A percentile compares a stretch with the other conserved stretches of the same genome.
phyloP scores from a whole-genome alignment of 169 alveolate species.

The Plasmodium berghei region DNA sequence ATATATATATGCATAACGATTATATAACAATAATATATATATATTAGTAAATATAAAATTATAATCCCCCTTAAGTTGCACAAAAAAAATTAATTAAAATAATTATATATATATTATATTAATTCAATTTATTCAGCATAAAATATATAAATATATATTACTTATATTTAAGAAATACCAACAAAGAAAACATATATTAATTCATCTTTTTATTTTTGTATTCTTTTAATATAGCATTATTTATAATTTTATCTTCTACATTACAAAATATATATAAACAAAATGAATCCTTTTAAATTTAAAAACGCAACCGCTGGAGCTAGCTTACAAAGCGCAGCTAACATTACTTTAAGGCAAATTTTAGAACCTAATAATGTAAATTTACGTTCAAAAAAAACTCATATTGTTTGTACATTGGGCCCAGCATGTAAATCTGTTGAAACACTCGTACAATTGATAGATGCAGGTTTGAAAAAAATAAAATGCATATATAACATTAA shows the following conservation, averaged over 20 bases:
- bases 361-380: conserved; percentile 78
- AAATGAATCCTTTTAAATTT: conserved; percentile 51
- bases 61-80: no score
- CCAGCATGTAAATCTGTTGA: conserved; percentile 96
- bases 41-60: no score
- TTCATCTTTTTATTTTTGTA: not conserved
- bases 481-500: not conserved
- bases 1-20: no score
- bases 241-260: not conserved
- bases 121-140: no score
- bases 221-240: not conserved
- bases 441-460: conserved; percentile 91
- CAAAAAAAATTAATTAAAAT: no score
- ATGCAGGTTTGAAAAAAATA: conserved; percentile 79
- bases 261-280: not conserved
- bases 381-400: conserved; percentile 91
- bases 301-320: conserved; percentile 32
- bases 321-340: conserved; percentile 67
- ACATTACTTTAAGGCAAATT: conserved; percentile 75
- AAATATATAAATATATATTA: no score
- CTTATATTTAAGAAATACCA: no score
- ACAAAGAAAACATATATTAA: no score
- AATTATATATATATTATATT: no score
- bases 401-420: conserved; percentile 98
- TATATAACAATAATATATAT: no score